phyloP scores from a whole-genome alignment of 208 protist genomes.

The Zelonia costaricensis region DNA sequence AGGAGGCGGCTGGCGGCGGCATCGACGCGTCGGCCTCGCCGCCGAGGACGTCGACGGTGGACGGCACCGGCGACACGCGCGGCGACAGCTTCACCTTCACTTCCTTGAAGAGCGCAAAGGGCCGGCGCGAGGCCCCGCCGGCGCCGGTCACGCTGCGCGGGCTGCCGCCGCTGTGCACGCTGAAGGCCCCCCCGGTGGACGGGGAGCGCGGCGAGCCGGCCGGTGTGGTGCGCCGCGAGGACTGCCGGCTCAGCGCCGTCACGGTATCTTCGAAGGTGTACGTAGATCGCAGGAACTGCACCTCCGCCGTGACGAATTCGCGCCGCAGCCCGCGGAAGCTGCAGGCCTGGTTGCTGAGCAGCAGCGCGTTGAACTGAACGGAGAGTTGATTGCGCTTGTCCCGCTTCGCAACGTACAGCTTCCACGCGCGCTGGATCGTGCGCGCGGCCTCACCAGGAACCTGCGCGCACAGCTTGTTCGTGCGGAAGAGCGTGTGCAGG shows the following conservation, averaged over 20 bases:
- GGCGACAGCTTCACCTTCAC: slow-evolving; percentile 37
- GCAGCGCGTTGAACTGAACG: slow-evolving; percentile 59
- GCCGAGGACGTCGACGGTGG: background rate
- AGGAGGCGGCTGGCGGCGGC: slow-evolving; percentile 6
- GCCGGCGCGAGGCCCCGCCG: too few relatives aligned
- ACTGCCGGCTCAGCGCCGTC: slow-evolving; percentile 25
- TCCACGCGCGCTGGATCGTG: slow-evolving; percentile 70
- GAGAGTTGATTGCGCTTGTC: slow-evolving; percentile 33
- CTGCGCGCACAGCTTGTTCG: slow-evolving; percentile 57
- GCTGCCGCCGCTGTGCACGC: slow-evolving; percentile 11
- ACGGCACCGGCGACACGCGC: background rate
- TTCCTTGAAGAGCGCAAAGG: slow-evolving; percentile 48
- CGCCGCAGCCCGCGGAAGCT: slow-evolving; percentile 55
- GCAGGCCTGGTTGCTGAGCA: slow-evolving; percentile 48
- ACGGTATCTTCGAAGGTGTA: slow-evolving; percentile 48
- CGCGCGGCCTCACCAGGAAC: slow-evolving; percentile 58
- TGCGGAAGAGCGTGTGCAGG: slow-evolving; percentile 60
- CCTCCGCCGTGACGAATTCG: slow-evolving; percentile 31
- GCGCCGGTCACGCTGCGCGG: background rate
- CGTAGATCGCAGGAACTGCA: slow-evolving; percentile 48
- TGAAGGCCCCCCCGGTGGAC: slow-evolving; percentile 2
- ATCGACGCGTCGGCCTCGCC: background rate
- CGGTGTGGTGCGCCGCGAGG: slow-evolving; percentile 18
- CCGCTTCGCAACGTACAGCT: slow-evolving; percentile 48
- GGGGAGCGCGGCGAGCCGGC: slow-evolving; percentile 24